Evolutionary conservation across 805 yeast genomes (phyloP), one percentile per base, ranked within the genome.

Genomic region (Saturnispora kantuleensis): DNA sequence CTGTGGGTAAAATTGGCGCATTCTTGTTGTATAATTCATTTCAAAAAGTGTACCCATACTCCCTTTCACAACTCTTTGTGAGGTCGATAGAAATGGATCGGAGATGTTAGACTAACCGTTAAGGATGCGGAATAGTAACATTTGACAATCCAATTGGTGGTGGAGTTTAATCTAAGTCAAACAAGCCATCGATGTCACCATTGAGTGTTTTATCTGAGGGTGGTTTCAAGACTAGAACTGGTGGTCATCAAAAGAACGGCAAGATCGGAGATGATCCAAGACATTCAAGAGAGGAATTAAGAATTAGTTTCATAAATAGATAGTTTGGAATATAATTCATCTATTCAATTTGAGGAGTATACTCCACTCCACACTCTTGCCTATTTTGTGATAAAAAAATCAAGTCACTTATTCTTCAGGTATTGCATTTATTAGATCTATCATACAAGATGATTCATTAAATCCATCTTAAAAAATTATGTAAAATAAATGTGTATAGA

Each of bases 61-160:
- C 26, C 26, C 26, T 5, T 5, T 6, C 26, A 4, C 26, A 21
- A 6, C 84, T 47, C 76, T 86, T 68, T 97, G 98, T 73, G 93
- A 93, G 65, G 98, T 98, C 18, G 98, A 98, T 58, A 79, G 97
- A 66, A 73, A 82, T 42, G 81, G 98, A 63, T 82, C 88, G 73
- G 70, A 84, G 98, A 97, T 51, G 80, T 83, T 58, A 80, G 97
- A 66, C 98, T 98, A 32, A 78, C 81, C 41, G 97, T 89, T 34
- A 83, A 98, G 71, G 98, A 97, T 76, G 85, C 86, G 56, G 97
- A 41, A 87, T 86, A 96, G 93, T 93, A 68, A 93, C 93, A 52
- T 78, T 81, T 62, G 97, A 93, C 66, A 97, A 93, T 71, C 98
- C 98, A 52, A 89, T 87, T 59, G 97, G 98, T 73, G 98, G 98